Evolutionary conservation across 768 basidiomycete genomes (phyloP).

Genomic region (Mycena floridula): DNA sequence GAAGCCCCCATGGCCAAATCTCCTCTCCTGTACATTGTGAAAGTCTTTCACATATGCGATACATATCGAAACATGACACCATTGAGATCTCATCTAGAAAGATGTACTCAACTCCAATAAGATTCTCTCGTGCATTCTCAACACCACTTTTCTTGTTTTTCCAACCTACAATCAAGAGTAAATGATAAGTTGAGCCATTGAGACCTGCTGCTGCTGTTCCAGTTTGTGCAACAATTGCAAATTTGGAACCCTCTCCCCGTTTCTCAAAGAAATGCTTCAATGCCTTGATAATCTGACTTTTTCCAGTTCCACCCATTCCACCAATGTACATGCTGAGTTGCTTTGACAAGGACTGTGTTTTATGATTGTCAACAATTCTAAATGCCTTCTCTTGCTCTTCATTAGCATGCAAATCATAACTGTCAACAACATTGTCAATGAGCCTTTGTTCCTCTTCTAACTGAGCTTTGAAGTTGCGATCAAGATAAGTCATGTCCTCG

Average conservation of each 20-base stretch:
- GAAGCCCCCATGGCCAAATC: constrained; percentile 15
- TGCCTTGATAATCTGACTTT: neutral
- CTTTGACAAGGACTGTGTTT: constrained; percentile 1
- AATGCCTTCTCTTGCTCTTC: constrained; percentile 25
- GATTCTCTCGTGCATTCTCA: neutral
- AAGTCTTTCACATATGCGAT: constrained; percentile 15
- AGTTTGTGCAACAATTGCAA: constrained; percentile 15
- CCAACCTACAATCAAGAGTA: constrained; percentile 13
- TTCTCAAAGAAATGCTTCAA: constrained; percentile 3
- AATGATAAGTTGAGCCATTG: constrained; percentile 20
- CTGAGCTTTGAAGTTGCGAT: constrained; percentile 1
- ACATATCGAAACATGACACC: constrained; percentile 19
- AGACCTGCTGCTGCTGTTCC: constrained; percentile 16
- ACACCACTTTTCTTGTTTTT: neutral
- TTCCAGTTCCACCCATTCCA: constrained; percentile 19
- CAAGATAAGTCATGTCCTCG: constrained; percentile 20
- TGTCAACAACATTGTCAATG: constrained; percentile 5
- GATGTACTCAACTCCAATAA: constrained; percentile 18
- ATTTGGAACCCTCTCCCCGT: constrained; percentile 5
- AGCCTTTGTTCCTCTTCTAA: neutral
- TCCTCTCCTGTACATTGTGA: constrained; percentile 1
- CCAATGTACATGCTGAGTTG: constrained; percentile 26
- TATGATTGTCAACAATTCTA: constrained; percentile 22
- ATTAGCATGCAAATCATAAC: constrained; percentile 17
- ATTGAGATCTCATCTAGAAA: constrained; percentile 30